Evolutionary conservation across 805 yeast species (phyloP), one percentile per base, ranked within the genome.

Genomic region (Scheffersomyces spartinae): DNA sequence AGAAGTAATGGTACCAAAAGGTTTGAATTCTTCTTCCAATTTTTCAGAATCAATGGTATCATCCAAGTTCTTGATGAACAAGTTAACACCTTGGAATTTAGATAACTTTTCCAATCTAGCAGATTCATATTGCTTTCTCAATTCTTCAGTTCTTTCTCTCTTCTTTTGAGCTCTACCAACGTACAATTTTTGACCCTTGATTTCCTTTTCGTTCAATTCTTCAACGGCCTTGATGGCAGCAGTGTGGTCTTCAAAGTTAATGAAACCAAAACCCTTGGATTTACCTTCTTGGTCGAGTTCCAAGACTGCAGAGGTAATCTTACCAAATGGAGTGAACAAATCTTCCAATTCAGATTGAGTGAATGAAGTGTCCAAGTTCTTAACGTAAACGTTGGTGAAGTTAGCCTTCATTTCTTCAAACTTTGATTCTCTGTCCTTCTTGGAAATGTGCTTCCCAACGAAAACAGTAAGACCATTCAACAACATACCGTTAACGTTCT

Each of bases 91-190:
- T 68, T 86, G 96, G 72, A 80, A 85, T 66, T 88, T 86, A 52
- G 78, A 74, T 53, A 83, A 64, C 61, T 83, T 83, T 68, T 91
- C 97, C 55, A 80, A 70, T 57, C 94, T 77, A 43, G 80, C 77
- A 43, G 81, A 73, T 64, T 91, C 97, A 67, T 83, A 78, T 67
- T 84, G 94, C 64, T 78, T 79, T 70, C 81, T 84, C 61, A 91
- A 80, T 64, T 85, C 94, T 67, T 84, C 94, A 52, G 77, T 61
- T 71, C 98, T 86, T 74, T 91, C 98, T 61, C 81, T 71, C 74
- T 85, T 88, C 85, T 85, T 88, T 71, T 91, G 98, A 44, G 98
- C 98, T 64, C 98, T 84, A 49, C 96, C 95, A 49, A 88, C 98
- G 58, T 75, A 91, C 40, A 91, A 63, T 59, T 67, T 72, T 67